Base-by-base conservation (phyloP, 768 basidiomycete genomes). In the Antrodiella citrinella region DNA sequence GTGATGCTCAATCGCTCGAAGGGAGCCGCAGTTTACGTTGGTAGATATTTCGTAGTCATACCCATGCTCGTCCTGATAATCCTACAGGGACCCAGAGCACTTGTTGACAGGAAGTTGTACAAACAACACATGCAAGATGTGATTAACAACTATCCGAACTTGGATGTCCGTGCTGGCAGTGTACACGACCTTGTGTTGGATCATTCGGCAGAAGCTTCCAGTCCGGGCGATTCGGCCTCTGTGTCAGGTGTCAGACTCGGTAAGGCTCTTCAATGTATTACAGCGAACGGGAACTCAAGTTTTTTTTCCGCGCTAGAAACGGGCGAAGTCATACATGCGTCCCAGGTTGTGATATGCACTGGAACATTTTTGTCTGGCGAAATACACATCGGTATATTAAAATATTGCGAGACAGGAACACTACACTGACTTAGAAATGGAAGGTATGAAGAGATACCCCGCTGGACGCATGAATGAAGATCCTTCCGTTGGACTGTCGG, bases 331-430 rank as follows among this genome's bases (percentile, higher is more conserved):
- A 81, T 94, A 23, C 68, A 70, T 15, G 94, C 90, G 58, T 81
- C 84, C 3, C 81, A 84, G 56, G 87, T 93, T 10, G 86, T 95
- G 23, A 76, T 95, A 12, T 91, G 90, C 57, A 94, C 91, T 0
- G 92, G 92, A 5, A 95, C 92, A 0, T 95, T 95, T 62, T 75
- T 95, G 21, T 85, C 86, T 2, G 92, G 89, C 10, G 89, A 94
- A 67, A 91, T 93, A 42, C 91, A 94, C 59, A 87, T 95, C 43
- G 91, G 90, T 82, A 11, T 18, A 51, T 30, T n/a, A n/a, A n/a
- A n/a, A n/a, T n/a, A n/a, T n/a, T n/a, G n/a, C n/a, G n/a, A n/a
- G n/a, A n/a, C n/a, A n/a, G 13, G 23, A 19, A 41, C 23, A 10
- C 26, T 53, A 45, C 18, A n/a, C 26, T n/a, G n/a, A n/a, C n/a